Evolutionary conservation across 1,284 basidiomycete species (phyloP), one percentile per base, ranked within the genome.

Genomic region (Ceratobasidium papillatum): DNA sequence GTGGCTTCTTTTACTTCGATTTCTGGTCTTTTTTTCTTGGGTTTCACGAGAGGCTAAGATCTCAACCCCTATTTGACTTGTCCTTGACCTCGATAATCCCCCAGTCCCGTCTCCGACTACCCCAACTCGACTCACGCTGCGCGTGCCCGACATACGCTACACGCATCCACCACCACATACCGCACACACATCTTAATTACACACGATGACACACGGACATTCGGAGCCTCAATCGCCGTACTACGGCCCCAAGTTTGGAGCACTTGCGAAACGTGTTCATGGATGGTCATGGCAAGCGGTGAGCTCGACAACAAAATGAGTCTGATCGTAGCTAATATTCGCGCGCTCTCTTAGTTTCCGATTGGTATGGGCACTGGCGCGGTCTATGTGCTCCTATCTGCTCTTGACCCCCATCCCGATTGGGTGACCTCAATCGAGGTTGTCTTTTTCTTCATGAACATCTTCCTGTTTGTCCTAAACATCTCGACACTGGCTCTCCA

Each of bases 371-470:
- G 64, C 25, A 69, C 75, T 17, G 73, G 54, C 27, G 76, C 76
- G 22, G 76, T 75, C 49, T 75, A 63, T 30, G 56, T 77, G 11
- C 65, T 66, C 47, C 66, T 76, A 47, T 68, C 66, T 38, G 56
- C 49, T 5, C 74, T 47, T 43, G 66, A 52, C 22, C 59, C 43
- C 34, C 69, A 75, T 61, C 76, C 71, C 17, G 54, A 36, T 1
- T 76, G 38, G 75, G 76, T 72, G 65, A 75, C 72, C 61, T 45
- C 72, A 19, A 41, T 77, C 41, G 73, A 68, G 54, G 66, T 76
- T 17, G 19, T 73, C 34, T 56, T 77, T 43, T 76, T 77, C 61
- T 45, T 77, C n/a, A 58, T 74, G 32, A 75, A 76, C 59, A 56
- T 74, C 19, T 43, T 77, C 64, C 43, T 76, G 7, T 76, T 77